Percentiles rank a stretch among this genome's conserved stretches.
Conservation (phyloP, 768 basidiomycete species). For the Boletus subcaerulescens region DNA sequence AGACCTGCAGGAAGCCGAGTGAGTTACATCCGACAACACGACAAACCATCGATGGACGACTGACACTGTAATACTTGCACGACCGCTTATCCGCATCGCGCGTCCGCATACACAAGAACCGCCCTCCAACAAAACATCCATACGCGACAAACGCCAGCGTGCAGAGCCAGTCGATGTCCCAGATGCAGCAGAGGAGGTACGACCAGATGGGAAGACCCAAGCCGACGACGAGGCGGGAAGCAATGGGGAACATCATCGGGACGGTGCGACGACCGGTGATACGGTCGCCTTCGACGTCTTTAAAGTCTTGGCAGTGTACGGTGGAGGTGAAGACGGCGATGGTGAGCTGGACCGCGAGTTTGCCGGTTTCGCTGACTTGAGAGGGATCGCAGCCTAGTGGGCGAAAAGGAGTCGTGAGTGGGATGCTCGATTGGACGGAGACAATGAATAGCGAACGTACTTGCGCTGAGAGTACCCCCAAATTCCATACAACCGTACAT, state of each 20-base stretch:
- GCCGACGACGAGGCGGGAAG: conserved; percentile 34
- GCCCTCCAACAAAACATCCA: conserved; percentile 33
- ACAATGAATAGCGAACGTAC: conserved; percentile 17
- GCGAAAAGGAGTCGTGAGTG: neutral
- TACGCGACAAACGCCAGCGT: conserved; percentile 30
- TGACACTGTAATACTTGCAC: conserved; percentile 38
- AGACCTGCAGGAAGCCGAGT: conserved; percentile 20
- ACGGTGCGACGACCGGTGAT: conserved; percentile 40
- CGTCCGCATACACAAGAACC: conserved; percentile 31
- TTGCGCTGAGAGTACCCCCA: conserved; percentile 39
- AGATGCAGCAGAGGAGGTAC: conserved; percentile 29
- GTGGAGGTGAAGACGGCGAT: conserved; percentile 42
- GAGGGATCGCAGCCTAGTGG: conserved; percentile 22
- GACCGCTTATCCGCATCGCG: conserved; percentile 33
- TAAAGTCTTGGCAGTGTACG: conserved; percentile 49
- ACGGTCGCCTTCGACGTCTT: conserved; percentile 43
- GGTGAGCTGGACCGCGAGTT: conserved; percentile 35
- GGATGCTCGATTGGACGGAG: no score
- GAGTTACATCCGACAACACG: neutral
- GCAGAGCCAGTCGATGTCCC: conserved; percentile 32
- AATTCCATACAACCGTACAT: conserved; percentile 34
- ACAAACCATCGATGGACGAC: conserved; percentile 1
- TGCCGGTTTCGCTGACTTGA: conserved; percentile 26
- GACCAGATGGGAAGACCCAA: conserved; percentile 40
- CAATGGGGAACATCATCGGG: conserved; percentile 42